phyloP scores from a whole-genome alignment of 2,329 filamentous ascomycete genomes.

The Aspergillus uvarum region DNA sequence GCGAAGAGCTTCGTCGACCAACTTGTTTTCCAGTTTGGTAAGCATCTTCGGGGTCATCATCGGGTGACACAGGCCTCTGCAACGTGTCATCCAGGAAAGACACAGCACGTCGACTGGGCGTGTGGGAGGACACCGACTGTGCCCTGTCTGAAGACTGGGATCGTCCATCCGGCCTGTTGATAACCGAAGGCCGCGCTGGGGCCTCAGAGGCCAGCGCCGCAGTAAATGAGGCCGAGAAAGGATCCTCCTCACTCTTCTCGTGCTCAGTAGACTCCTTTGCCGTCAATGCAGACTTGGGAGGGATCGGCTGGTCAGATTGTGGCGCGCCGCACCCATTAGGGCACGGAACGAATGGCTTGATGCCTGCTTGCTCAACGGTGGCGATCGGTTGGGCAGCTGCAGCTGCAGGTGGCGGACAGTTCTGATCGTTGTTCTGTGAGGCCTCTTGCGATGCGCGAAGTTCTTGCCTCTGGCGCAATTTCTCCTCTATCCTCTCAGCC shows the following conservation, averaged over 20 bases:
- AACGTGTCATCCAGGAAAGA: constrained; percentile 19
- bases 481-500: constrained; percentile 37
- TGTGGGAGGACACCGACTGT: constrained; percentile 9
- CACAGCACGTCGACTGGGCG: constrained; percentile 17
- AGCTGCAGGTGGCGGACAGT: not conserved
- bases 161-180: constrained; percentile 6
- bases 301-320: not conserved
- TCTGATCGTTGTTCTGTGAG: constrained; percentile 8
- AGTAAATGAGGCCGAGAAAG: not conserved
- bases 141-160: constrained; percentile 13
- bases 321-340: not conserved
- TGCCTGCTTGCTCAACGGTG: not conserved
- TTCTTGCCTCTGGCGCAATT: constrained; percentile 32
- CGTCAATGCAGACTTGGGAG: not conserved
- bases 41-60: constrained; percentile 9
- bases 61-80: constrained; percentile 10
- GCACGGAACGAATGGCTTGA: not conserved
- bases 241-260: not conserved
- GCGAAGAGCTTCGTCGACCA: constrained; percentile 14
- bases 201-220: not conserved
- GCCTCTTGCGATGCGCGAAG: constrained; percentile 20
- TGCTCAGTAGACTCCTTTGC: not conserved
- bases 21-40: constrained; percentile 9
- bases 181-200: constrained; percentile 1
- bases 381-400: not conserved